Evolutionary conservation across 225 moss, liverwort and hornwort species (phyloP).

Genomic region (Bryoerythrophyllum caledonicum): DNA sequence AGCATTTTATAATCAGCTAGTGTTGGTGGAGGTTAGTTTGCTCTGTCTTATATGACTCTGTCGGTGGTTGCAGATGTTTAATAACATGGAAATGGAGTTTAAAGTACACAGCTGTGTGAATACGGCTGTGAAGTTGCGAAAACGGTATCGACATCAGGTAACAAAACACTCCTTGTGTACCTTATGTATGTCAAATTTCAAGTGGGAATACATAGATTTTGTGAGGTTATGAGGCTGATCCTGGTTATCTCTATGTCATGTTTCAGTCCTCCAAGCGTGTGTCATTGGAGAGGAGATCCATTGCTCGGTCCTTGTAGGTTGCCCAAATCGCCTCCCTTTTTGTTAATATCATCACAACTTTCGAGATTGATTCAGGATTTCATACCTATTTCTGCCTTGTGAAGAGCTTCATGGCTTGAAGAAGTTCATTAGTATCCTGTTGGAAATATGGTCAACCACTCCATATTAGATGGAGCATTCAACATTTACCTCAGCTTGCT

Average conservation of each 20-base stretch:
- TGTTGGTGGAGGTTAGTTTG: not conserved
- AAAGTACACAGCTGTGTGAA: constrained; percentile 79
- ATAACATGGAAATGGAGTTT: constrained; percentile 70
- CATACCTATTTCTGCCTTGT: constrained; percentile 6
- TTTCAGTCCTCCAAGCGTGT: constrained; percentile 68
- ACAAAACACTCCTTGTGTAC: not conserved
- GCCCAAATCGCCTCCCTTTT: not conserved
- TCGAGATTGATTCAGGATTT: constrained; percentile 27
- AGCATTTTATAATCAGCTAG: too few species aligned
- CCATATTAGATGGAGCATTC: constrained; percentile 21
- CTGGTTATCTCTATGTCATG: constrained; percentile 10
- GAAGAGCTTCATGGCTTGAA: constrained; percentile 18
- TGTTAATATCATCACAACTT: constrained; percentile 16
- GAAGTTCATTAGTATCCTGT: not conserved
- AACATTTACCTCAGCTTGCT: constrained; percentile 7
- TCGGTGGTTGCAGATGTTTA: constrained; percentile 61
- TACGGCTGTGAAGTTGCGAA: constrained; percentile 73
- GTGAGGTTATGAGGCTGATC: not conserved
- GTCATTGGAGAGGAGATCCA: constrained; percentile 49
- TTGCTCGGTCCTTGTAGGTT: constrained; percentile 34
- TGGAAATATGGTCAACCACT: not conserved
- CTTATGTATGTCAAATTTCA: not conserved
- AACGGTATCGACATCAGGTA: constrained; percentile 73
- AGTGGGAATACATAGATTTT: not conserved
- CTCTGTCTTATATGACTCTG: not conserved